Conservation (phyloP, 2,329 filamentous ascomycete genomes). For the Pestalotiopsis sp. region DNA sequence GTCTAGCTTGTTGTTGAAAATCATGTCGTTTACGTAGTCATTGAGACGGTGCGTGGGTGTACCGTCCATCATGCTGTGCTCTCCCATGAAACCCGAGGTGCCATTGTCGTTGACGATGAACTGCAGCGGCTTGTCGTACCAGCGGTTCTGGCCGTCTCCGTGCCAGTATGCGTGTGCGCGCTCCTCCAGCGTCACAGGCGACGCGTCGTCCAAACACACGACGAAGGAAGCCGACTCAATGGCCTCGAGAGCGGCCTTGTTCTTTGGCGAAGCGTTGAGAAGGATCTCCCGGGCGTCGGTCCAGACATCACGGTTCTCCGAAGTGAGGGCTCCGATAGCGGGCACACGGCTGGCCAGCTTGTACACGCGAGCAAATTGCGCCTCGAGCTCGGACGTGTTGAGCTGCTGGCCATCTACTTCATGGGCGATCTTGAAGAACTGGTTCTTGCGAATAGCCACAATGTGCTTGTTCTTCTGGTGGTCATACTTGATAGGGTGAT, state of each 20-base stretch:
- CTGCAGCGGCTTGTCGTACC: slow-evolving; percentile 97
- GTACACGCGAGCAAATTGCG: slow-evolving; percentile 86
- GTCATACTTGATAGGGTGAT: slow-evolving; percentile 82
- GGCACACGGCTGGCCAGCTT: slow-evolving; percentile 71
- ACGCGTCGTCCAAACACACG: slow-evolving; percentile 89
- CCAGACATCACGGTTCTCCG: slow-evolving; percentile 93
- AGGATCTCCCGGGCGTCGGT: slow-evolving; percentile 79
- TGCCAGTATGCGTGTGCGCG: slow-evolving; percentile 98
- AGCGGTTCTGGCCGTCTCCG: slow-evolving; percentile 91
- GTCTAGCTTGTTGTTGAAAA: slow-evolving; percentile 93
- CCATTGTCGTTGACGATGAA: slow-evolving; percentile 99
- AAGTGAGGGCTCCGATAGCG: slow-evolving; percentile 82
- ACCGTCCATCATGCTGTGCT: slow-evolving; percentile 99
- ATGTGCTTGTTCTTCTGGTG: slow-evolving; percentile 81
- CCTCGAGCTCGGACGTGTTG: slow-evolving; percentile 86
- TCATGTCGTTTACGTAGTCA: slow-evolving; percentile 89
- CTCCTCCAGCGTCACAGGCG: slow-evolving; percentile 92
- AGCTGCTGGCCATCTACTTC: slow-evolving; percentile 83
- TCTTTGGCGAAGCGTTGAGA: slow-evolving; percentile 74
- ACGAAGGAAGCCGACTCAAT: slow-evolving; percentile 91
- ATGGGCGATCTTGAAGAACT: slow-evolving; percentile 90
- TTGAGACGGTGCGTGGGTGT: slow-evolving; percentile 97
- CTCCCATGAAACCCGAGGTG: slow-evolving; percentile 95
- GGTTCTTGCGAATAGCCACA: slow-evolving; percentile 89
- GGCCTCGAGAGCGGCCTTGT: slow-evolving; percentile 74